Evolutionary conservation across 2,329 filamentous ascomycete species (phyloP).

Genomic region (Microdochium paspali): DNA sequence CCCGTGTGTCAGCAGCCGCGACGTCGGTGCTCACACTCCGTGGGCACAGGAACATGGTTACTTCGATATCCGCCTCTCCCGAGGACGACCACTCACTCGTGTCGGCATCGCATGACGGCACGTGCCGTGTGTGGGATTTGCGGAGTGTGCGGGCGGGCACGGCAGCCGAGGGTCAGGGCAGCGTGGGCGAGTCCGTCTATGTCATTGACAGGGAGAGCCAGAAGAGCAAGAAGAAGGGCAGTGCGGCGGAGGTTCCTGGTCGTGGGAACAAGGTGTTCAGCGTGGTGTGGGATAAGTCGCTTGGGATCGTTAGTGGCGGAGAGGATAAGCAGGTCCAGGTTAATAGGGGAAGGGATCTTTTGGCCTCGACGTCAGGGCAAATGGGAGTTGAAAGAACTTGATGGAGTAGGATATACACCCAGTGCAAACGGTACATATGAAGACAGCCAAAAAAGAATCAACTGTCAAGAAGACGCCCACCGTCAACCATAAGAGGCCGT

Average conservation of each 20-base stretch:
- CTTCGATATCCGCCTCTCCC: conserved; percentile 38
- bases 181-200: conserved; percentile 66
- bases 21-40: conserved; percentile 85
- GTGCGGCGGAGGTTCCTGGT: conserved; percentile 43
- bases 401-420: too few species aligned
- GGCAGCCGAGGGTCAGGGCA: conserved; percentile 49
- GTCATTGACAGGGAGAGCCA: conserved; percentile 66
- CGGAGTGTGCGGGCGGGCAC: conserved; percentile 54
- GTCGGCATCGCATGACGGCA: conserved; percentile 85
- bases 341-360: conserved; percentile 56
- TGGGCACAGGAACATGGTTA: conserved; percentile 72
- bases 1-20: conserved; percentile 64
- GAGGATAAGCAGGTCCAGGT: conserved; percentile 95
- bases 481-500: too few species aligned
- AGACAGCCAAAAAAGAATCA: too few species aligned
- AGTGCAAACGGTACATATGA: too few species aligned
- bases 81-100: conserved; percentile 75
- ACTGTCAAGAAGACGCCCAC: too few species aligned
- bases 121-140: conserved; percentile 89
- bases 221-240: conserved; percentile 50
- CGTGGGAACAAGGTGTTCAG: conserved; percentile 86
- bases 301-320: conserved; percentile 84
- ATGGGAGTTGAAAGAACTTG: too few species aligned
- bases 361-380: conserved; percentile 12
- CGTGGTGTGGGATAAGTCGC: conserved; percentile 74